Conservation (phyloP, 768 basidiomycete species). For the Serendipita indica region DNA sequence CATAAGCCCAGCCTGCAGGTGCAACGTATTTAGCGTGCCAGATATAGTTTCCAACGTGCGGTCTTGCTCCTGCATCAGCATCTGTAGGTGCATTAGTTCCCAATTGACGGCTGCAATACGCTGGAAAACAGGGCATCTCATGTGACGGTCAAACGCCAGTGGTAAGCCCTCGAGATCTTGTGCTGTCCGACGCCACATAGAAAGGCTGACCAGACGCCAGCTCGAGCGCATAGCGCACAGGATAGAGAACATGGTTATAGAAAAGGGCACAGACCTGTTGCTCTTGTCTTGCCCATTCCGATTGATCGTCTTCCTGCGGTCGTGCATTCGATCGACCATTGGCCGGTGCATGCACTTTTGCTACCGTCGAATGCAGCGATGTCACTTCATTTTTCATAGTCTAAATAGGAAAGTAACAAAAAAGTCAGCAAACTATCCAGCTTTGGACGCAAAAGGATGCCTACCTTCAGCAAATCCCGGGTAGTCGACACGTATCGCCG, state of each 20-base stretch:
- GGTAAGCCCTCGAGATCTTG: too few relatives aligned
- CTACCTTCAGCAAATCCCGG: constrained; percentile 63
- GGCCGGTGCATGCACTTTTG: constrained; percentile 2
- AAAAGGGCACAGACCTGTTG: constrained; percentile 68
- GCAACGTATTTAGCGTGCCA: constrained; percentile 69
- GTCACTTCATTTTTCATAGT: constrained; percentile 56
- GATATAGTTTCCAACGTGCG: constrained; percentile 74
- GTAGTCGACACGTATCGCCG: constrained; percentile 64
- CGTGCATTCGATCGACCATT: constrained; percentile 13
- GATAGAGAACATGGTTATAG: too few relatives aligned
- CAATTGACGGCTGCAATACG: too few relatives aligned
- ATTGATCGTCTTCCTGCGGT: constrained; percentile 44
- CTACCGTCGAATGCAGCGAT: constrained; percentile 14
- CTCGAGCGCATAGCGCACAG: too few relatives aligned
- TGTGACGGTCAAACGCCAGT: too few relatives aligned
- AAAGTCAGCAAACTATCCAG: constrained; percentile 9
- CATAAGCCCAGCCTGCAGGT: constrained; percentile 87
- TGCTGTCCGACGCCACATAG: too few relatives aligned
- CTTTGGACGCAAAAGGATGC: constrained; percentile 17
- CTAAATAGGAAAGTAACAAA: constrained; percentile 26
- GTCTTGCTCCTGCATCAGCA: constrained; percentile 83
- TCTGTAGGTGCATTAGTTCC: constrained; percentile 27
- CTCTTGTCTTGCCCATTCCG: constrained; percentile 72
- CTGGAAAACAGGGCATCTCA: too few relatives aligned
- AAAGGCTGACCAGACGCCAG: too few relatives aligned